A percentile compares a stretch with the other conserved stretches of the same genome.
These are phyloP conservation scores for Cutaneotrichosporon mucoides DNA, from an alignment of 1,284 basidiomycete genomes.

Conservation along the genomic window DNA sequence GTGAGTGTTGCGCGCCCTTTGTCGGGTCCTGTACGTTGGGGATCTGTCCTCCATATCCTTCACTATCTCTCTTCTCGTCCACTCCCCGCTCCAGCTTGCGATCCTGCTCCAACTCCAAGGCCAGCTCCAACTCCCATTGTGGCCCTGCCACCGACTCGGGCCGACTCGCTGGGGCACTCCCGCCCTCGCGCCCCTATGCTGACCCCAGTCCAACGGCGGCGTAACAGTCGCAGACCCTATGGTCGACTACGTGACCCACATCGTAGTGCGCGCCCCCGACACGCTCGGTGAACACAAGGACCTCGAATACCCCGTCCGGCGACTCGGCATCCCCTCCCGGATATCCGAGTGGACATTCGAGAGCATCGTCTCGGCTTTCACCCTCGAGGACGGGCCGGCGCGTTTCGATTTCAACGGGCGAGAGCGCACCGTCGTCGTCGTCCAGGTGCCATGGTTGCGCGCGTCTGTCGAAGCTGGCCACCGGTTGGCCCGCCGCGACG, in stretches of 20 bases:
- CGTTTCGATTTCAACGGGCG: neutral
- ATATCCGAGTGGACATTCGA: slow-evolving; percentile 1
- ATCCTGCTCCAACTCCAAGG: no score
- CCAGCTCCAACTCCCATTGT: no score
- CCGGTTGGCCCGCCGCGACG: neutral
- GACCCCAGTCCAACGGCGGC: neutral
- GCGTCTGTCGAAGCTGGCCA: neutral
- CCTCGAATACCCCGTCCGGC: neutral
- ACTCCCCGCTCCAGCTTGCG: no score
- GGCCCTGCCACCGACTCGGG: no score
- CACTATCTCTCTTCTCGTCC: no score
- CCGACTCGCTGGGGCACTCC: no score
- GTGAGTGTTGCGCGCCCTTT: neutral
- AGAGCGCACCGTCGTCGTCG: neutral
- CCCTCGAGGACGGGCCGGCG: neutral
- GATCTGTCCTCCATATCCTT: no score
- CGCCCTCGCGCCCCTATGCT: neutral
- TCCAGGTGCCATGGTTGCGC: slow-evolving; percentile 5
- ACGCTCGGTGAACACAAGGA: neutral
- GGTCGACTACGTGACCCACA: slow-evolving; percentile 3
- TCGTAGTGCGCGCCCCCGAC: neutral
- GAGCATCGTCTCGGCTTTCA: slow-evolving; percentile 1
- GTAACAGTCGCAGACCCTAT: neutral
- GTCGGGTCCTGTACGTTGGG: no score
- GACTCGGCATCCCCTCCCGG: neutral